These are phyloP conservation scores for Chara braunii DNA, from an alignment of 139 green algal species.

Conservation along the genomic window DNA sequence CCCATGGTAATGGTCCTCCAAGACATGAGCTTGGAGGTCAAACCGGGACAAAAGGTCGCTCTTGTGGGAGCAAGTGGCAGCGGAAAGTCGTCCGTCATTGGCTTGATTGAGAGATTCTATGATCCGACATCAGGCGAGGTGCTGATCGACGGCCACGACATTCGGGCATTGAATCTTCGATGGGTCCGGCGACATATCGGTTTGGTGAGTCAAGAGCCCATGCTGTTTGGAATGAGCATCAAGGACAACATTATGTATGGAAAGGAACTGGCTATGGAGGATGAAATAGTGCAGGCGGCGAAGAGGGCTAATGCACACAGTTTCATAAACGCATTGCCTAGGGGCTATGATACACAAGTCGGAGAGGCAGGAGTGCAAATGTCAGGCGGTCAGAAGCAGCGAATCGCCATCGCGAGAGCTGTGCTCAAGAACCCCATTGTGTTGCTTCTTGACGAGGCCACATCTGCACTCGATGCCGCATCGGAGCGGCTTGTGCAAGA, in stretches of 20 bases:
- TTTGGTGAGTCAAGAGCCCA: conserved; percentile 26
- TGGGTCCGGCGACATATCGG: conserved; percentile 25
- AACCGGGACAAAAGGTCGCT: conserved; percentile 24
- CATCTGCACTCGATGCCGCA: conserved; percentile 70
- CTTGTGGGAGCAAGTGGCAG: conserved; percentile 57
- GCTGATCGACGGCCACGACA: conserved; percentile 24
- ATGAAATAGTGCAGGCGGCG: conserved; percentile 59
- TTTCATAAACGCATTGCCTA: conserved; percentile 63
- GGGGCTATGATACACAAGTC: no score
- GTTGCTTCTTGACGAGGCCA: conserved; percentile 69
- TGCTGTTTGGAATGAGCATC: conserved; percentile 42
- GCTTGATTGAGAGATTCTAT: conserved; percentile 69
- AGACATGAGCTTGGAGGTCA: conserved; percentile 2
- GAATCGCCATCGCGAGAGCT: conserved; percentile 62
- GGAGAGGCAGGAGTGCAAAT: no score
- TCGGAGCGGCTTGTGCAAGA: conserved; percentile 71
- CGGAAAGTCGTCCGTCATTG: conserved; percentile 78
- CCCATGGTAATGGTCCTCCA: not conserved
- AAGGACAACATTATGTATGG: conserved; percentile 86
- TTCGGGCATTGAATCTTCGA: conserved; percentile 18
- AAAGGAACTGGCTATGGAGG: no score
- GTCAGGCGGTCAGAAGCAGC: conserved; percentile 50
- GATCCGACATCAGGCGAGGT: conserved; percentile 16
- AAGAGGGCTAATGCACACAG: conserved; percentile 59
- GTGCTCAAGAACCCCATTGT: conserved; percentile 58